A percentile compares a stretch with the other conserved stretches of the same genome.
Conservation (phyloP, 768 basidiomycete species). For the Boletus rubropictus region DNA sequence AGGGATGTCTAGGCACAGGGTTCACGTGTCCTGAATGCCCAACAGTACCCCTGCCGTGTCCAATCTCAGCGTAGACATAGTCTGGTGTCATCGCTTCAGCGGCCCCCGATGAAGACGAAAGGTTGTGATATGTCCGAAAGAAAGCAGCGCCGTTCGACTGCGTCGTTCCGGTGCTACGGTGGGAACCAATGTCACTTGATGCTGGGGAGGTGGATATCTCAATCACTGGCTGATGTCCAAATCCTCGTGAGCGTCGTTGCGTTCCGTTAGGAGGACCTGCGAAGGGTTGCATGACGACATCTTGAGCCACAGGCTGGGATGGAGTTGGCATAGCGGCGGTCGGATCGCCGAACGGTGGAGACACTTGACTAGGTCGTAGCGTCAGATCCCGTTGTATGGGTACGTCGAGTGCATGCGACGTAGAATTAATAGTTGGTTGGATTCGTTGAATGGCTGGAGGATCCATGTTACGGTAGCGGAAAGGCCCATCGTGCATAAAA, state of each 20-base stretch:
- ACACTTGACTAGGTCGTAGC: slow-evolving; percentile 17
- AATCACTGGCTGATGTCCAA: slow-evolving; percentile 51
- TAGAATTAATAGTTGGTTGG: slow-evolving; percentile 9
- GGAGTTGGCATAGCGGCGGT: background rate
- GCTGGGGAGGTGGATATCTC: slow-evolving; percentile 57
- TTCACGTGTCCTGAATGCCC: slow-evolving; percentile 16
- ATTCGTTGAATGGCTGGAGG: slow-evolving; percentile 8
- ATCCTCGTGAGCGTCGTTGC: slow-evolving; percentile 37
- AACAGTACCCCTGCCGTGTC: slow-evolving; percentile 57
- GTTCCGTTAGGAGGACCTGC: slow-evolving; percentile 35
- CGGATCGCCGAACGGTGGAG: slow-evolving; percentile 8
- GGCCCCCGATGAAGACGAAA: slow-evolving; percentile 36
- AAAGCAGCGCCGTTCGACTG: slow-evolving; percentile 54
- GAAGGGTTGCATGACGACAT: slow-evolving; percentile 32
- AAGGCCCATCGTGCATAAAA: slow-evolving; percentile 29
- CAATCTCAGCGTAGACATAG: slow-evolving; percentile 70
- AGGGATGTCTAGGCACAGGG: slow-evolving; percentile 20
- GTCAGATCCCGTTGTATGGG: slow-evolving; percentile 29
- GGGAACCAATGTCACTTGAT: slow-evolving; percentile 55
- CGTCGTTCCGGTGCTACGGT: slow-evolving; percentile 46
- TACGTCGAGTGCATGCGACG: slow-evolving; percentile 20
- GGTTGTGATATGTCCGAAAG: slow-evolving; percentile 55
- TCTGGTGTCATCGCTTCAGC: slow-evolving; percentile 66
- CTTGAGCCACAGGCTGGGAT: slow-evolving; percentile 8
- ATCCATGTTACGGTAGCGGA: slow-evolving; percentile 22